Evolutionary conservation across 2,329 filamentous ascomycete genomes (phyloP), one percentile per base, ranked within the genome.

Genomic region (Colletotrichum melonis): DNA sequence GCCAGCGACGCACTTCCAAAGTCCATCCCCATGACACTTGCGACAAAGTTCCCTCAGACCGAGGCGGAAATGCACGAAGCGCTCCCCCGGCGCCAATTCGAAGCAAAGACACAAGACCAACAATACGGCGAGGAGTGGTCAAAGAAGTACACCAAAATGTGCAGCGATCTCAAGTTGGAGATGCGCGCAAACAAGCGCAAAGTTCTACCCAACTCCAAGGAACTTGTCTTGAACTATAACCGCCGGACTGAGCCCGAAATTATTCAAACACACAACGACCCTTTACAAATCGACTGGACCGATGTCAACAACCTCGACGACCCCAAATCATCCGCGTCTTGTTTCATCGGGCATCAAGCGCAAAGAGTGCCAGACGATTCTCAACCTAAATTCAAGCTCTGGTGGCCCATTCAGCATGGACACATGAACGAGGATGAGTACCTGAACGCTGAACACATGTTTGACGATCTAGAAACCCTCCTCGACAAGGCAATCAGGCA

Each of bases 1-100:
- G 95, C 96, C n/a, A 98, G 94, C 78, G 97, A 99, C 84, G 96
- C 95, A 6, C 86, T 99, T 5, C 97, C 97, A 7, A 98, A 97
- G 84, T 97, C 95, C 1, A 91, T 98, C 54, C 96, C 97, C 5
- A 98, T 97, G 93, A 92, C 94, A 1, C 92, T 98, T 75, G 97
- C 96, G 26, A 92, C 93, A 42, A 94, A 92, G 79, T 93, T 93
- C 77, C 86, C 89, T 7, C 89, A 92, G 78, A 95, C 92, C 72
- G 97, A 99, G 83, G 92, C 94, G 19, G 95, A 98, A 80, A 92
- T 94, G 82, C 87, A 94, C 78, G 93, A 93, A 76, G 92, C 93
- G 4, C 90, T 97, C 73, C 96, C 96, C 5, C 90, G 91, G 74
- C 86, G 90, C 54, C 94, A 92, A 75, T 88, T 88, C 65, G 91